Percentiles rank a stretch among this genome's conserved stretches.
phyloP scores from a whole-genome alignment of 129 eudicot species.

The Chrysanthemum makinoi region DNA sequence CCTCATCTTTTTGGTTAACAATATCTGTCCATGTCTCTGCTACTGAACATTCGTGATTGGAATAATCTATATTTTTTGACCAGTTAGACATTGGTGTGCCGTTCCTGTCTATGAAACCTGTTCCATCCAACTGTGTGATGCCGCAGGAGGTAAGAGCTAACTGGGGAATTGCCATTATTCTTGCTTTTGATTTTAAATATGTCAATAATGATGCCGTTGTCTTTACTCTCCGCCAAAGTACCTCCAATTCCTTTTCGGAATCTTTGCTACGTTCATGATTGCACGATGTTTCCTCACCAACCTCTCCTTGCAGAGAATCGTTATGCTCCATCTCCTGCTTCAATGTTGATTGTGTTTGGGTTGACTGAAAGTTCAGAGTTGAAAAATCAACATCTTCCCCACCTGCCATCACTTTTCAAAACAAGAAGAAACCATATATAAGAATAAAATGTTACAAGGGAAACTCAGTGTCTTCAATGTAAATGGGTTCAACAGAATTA shows the following conservation, averaged over 20 bases:
- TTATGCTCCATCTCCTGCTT: slow-evolving; percentile 58
- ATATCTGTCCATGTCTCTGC: slow-evolving; percentile 30
- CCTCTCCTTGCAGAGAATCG: slow-evolving; percentile 63
- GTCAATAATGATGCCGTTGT: slow-evolving; percentile 69
- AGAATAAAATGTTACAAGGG: not conserved
- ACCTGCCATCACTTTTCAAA: slow-evolving; percentile 58
- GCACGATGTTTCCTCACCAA: slow-evolving; percentile 56
- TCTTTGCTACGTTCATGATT: slow-evolving; percentile 53
- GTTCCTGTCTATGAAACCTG: slow-evolving; percentile 69
- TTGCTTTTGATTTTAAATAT: slow-evolving; percentile 88
- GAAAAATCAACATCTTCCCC: slow-evolving; percentile 36
- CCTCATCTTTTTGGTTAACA: slow-evolving; percentile 66
- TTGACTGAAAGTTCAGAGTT: slow-evolving; percentile 41
- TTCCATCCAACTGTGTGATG: slow-evolving; percentile 67
- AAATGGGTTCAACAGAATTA: no score
- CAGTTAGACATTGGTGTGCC: slow-evolving; percentile 74
- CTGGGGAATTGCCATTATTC: slow-evolving; percentile 79
- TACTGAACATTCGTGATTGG: slow-evolving; percentile 36
- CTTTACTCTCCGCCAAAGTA: slow-evolving; percentile 85
- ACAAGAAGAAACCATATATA: slow-evolving; percentile 16
- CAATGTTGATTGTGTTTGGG: slow-evolving; percentile 45
- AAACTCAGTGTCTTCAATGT: not conserved
- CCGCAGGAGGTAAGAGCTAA: slow-evolving; percentile 80
- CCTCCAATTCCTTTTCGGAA: slow-evolving; percentile 64
- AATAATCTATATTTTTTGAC: slow-evolving; percentile 51